Evolutionary conservation across 768 basidiomycete species (phyloP).

Genomic region (Lyophyllum semitale): DNA sequence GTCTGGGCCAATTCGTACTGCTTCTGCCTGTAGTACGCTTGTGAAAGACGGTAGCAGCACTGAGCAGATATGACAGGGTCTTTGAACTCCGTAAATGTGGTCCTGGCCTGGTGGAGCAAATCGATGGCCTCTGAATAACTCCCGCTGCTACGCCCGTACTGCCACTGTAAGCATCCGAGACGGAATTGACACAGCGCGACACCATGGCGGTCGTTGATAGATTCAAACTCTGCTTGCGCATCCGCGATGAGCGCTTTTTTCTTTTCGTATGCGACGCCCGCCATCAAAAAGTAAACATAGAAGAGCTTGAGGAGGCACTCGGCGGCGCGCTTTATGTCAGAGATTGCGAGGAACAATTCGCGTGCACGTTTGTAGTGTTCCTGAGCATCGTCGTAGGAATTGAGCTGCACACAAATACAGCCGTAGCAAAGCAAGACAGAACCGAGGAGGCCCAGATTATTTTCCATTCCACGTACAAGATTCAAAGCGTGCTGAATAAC

Average conservation of each 20-base stretch:
- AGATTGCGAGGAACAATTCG: no score
- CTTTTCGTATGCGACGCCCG: neutral
- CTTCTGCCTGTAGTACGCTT: neutral
- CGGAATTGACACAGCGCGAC: no score
- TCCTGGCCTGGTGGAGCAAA: neutral
- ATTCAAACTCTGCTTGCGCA: no score
- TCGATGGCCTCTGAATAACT: neutral
- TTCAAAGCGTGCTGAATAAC: no score
- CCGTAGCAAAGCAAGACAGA: neutral
- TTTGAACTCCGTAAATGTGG: neutral
- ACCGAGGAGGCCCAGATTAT: neutral
- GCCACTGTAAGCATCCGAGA: neutral
- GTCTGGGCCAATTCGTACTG: neutral
- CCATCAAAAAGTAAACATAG: no score
- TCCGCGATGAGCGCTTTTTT: no score
- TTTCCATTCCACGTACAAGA: neutral
- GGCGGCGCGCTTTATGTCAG: no score
- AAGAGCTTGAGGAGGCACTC: no score
- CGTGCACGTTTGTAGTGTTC: no score
- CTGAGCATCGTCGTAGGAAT: no score
- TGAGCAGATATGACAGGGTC: neutral
- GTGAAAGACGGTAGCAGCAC: neutral
- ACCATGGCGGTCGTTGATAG: neutral
- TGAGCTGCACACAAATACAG: neutral
- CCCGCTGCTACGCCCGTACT: neutral